Percentiles rank a stretch among this genome's conserved stretches.
Evolutionary conservation across 495 filamentous ascomycete species (phyloP).

Genomic region (Talaromyces trachyspermus): DNA sequence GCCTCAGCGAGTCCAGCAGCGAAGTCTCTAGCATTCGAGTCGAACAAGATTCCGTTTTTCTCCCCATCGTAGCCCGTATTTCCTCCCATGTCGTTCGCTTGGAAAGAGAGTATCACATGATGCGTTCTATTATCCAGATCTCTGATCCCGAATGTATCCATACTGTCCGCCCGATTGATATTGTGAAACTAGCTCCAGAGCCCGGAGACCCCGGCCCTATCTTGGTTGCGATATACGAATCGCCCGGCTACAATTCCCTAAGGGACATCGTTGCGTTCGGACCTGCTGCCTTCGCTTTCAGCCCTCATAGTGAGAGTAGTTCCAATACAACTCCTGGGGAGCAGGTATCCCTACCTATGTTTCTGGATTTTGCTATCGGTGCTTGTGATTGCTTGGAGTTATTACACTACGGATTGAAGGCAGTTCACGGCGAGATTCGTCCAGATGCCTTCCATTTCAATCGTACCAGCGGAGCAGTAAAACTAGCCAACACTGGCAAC

Average conservation of each 20-base stretch:
- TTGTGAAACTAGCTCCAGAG: slow-evolving; percentile 56
- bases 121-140: slow-evolving; percentile 58
- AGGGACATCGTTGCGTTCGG: slow-evolving; percentile 65
- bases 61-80: slow-evolving; percentile 63
- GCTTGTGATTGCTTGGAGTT: slow-evolving; percentile 79
- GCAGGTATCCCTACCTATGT: slow-evolving; percentile 60
- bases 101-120: slow-evolving; percentile 77
- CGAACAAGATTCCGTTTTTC: slow-evolving; percentile 37
- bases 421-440: slow-evolving; percentile 81
- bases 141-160: slow-evolving; percentile 68
- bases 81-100: slow-evolving; percentile 73
- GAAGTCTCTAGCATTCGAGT: slow-evolving; percentile 32
- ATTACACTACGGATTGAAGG: slow-evolving; percentile 72
- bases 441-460: slow-evolving; percentile 84
- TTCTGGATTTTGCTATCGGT: slow-evolving; percentile 83
- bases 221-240: slow-evolving; percentile 69
- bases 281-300: slow-evolving; percentile 59
- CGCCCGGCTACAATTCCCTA: slow-evolving; percentile 68
- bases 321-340: slow-evolving; percentile 44
- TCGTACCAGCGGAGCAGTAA: slow-evolving; percentile 57
- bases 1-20: slow-evolving; percentile 44
- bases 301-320: slow-evolving; percentile 38
- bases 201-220: slow-evolving; percentile 57
- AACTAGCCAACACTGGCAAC: slow-evolving; percentile 75
- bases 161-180: slow-evolving; percentile 66